These are phyloP conservation scores for Triticum timopheevii DNA, from an alignment of 176 grass and related monocot species.

Conservation along the genomic window DNA sequence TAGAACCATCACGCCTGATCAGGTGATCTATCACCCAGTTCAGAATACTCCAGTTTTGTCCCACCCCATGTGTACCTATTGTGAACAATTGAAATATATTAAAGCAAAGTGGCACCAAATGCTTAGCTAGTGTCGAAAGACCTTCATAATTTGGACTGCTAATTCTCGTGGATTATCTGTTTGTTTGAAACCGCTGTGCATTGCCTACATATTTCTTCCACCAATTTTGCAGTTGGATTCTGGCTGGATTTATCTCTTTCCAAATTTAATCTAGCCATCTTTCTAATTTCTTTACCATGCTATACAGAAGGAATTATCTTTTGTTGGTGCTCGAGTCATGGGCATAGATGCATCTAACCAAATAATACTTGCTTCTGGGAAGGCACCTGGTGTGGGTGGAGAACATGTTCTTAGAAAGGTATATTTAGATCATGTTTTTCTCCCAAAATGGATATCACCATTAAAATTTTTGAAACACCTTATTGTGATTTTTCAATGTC, in stretches of 20 bases:
- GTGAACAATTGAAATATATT: neutral
- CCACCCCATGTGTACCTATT: neutral
- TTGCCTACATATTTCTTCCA: neutral
- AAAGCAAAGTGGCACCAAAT: neutral
- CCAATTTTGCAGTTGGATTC: neutral
- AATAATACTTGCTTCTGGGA: slow-evolving; percentile 63
- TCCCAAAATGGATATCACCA: neutral
- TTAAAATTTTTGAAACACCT: neutral
- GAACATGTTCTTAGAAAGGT: slow-evolving; percentile 85
- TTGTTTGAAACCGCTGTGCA: neutral
- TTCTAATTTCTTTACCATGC: slow-evolving; percentile 7
- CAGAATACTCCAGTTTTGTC: neutral
- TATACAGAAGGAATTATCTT: slow-evolving; percentile 64
- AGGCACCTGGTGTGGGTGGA: slow-evolving; percentile 41
- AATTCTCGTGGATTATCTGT: neutral
- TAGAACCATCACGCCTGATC: neutral
- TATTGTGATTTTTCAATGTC: slow-evolving; percentile 10
- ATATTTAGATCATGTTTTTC: neutral
- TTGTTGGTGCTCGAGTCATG: slow-evolving; percentile 74
- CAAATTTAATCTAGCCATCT: neutral
- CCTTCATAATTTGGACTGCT: neutral
- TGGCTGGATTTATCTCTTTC: neutral
- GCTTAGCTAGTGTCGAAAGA: neutral
- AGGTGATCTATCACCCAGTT: neutral
- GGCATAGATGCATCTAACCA: slow-evolving; percentile 69